A percentile compares a stretch with the other conserved stretches of the same genome.
Evolutionary conservation across 2,329 filamentous ascomycete species (phyloP).

Genomic region (Alternaria sp.): DNA sequence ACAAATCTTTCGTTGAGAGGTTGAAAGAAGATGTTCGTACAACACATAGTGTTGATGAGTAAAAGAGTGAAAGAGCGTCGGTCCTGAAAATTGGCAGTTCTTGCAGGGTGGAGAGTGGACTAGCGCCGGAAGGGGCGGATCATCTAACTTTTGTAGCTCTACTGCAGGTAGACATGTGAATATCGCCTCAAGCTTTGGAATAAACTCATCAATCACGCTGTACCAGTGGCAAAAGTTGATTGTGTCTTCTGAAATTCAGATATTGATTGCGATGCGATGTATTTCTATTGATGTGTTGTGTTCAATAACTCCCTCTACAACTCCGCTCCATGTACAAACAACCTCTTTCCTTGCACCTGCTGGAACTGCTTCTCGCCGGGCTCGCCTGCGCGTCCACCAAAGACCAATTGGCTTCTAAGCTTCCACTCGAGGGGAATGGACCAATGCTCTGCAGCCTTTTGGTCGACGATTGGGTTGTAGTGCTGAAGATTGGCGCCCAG

Average conservation of each 20-base stretch:
- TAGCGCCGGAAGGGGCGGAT: not conserved
- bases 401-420: conserved; percentile 84
- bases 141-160: too few species aligned
- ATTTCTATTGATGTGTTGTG: not conserved
- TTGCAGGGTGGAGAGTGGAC: not conserved
- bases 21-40: not conserved
- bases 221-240: too few species aligned
- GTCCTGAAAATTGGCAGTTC: not conserved
- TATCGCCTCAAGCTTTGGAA: too few species aligned
- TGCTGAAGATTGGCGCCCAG: conserved; percentile 91
- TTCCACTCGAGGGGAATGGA: conserved; percentile 75
- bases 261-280: not conserved
- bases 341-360: conserved; percentile 68
- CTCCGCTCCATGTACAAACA: conserved; percentile 56
- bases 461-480: conserved; percentile 87
- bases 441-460: conserved; percentile 74
- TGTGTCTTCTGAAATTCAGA: not conserved
- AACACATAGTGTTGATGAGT: not conserved
- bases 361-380: conserved; percentile 70
- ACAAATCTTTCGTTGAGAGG: fast-evolving
- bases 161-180: too few species aligned
- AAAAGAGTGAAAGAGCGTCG: not conserved
- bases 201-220: too few species aligned
- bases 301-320: conserved; percentile 12
- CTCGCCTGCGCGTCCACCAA: conserved; percentile 68